phyloP scores from a whole-genome alignment of 257 asterid species.

The Fraxinus excelsior region DNA sequence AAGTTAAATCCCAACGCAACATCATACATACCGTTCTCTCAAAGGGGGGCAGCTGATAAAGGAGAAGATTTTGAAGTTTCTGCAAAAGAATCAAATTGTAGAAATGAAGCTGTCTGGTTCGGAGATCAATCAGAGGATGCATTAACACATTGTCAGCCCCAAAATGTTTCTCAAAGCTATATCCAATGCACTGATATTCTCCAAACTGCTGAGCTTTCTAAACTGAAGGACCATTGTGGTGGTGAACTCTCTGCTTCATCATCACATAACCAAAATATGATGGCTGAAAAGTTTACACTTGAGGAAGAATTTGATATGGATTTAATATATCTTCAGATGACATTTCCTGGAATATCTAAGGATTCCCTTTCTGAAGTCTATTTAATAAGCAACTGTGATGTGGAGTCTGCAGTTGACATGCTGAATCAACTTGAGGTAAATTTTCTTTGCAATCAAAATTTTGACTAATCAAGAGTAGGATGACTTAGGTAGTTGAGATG shows the following conservation, averaged over 20 bases:
- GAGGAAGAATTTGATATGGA: constrained; percentile 65
- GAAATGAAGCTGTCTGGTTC: constrained; percentile 40
- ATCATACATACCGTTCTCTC: constrained; percentile 68
- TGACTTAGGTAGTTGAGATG: background rate
- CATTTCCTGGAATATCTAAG: constrained; percentile 74
- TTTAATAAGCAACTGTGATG: constrained; percentile 57
- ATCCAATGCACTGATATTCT: constrained; percentile 23
- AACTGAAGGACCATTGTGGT: constrained; percentile 41
- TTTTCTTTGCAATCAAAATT: constrained; percentile 10
- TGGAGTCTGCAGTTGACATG: constrained; percentile 80
- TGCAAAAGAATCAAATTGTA: constrained; percentile 32
- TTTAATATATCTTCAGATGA: constrained; percentile 65
- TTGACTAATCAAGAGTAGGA: constrained; percentile 6
- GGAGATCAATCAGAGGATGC: constrained; percentile 43
- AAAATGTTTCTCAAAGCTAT: constrained; percentile 29
- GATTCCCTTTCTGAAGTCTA: constrained; percentile 74
- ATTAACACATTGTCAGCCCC: constrained; percentile 32
- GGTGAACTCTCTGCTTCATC: constrained; percentile 50
- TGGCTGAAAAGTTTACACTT: constrained; percentile 35
- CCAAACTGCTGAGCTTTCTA: constrained; percentile 33
- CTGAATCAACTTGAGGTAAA: constrained; percentile 75
- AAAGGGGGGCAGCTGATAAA: constrained; percentile 46
- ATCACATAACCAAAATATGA: constrained; percentile 42
- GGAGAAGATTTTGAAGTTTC: constrained; percentile 28
- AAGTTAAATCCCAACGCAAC: constrained; percentile 77